These are phyloP conservation scores for Aspergillus saccharolyticus DNA, from an alignment of 495 filamentous ascomycete genomes.

Conservation along the genomic window DNA sequence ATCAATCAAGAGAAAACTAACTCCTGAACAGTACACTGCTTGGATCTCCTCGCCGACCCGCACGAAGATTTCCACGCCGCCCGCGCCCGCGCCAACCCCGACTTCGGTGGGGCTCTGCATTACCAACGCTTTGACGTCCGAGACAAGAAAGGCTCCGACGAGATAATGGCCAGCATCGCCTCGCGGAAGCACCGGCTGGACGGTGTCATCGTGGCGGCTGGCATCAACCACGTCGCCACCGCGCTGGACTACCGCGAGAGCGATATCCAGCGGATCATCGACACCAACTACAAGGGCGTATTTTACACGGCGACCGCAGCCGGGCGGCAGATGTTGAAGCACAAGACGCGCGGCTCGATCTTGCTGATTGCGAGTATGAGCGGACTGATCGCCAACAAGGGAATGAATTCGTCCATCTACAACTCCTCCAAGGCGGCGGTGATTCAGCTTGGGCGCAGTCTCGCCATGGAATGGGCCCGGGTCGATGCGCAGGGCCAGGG, in stretches of 20 bases:
- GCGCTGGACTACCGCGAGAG: constrained; percentile 64
- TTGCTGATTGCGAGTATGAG: constrained; percentile 76
- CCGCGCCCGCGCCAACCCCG: constrained; percentile 37
- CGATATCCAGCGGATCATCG: constrained; percentile 61
- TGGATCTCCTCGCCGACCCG: constrained; percentile 52
- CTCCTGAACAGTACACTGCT: constrained; percentile 57
- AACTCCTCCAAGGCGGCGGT: constrained; percentile 68
- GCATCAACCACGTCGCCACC: constrained; percentile 67
- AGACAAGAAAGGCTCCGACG: constrained; percentile 49
- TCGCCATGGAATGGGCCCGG: constrained; percentile 63
- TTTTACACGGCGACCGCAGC: constrained; percentile 76
- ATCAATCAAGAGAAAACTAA: too few relatives aligned
- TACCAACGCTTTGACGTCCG: constrained; percentile 63
- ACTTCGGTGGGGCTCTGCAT: constrained; percentile 52
- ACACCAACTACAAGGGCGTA: constrained; percentile 69
- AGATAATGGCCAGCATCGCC: constrained; percentile 51
- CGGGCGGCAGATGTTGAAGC: constrained; percentile 67
- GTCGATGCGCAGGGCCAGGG: constrained; percentile 34
- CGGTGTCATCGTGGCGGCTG: constrained; percentile 74
- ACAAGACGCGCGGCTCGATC: constrained; percentile 56
- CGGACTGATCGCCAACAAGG: constrained; percentile 73
- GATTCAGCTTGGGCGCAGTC: constrained; percentile 55
- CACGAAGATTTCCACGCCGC: constrained; percentile 48
- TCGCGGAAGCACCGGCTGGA: constrained; percentile 54
- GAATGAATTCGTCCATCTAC: constrained; percentile 60